Percentiles rank a stretch among this genome's conserved stretches.
Evolutionary conservation across 179 eudicot genomes (phyloP).

Genomic region (Beta corolliflora): DNA sequence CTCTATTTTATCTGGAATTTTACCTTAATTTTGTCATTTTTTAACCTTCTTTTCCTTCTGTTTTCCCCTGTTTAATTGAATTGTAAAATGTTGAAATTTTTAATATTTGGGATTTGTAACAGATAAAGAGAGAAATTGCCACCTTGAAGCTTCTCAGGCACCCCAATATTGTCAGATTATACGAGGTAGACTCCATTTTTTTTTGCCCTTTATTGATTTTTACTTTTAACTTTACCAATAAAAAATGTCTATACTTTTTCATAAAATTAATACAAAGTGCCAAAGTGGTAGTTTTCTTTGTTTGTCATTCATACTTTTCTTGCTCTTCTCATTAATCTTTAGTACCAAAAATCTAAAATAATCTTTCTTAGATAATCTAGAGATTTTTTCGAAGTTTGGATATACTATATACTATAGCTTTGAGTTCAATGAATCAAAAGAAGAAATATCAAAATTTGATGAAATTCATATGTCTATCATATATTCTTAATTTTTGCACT

Average conservation of each 20-base stretch:
- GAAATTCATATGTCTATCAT: not conserved
- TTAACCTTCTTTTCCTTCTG: not conserved
- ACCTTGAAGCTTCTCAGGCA: constrained; percentile 88
- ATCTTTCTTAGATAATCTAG: not conserved
- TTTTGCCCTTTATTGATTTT: not conserved
- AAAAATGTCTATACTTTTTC: not conserved
- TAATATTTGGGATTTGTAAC: constrained; percentile 19
- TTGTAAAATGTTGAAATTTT: no score
- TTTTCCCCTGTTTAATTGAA: no score
- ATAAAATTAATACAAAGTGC: not conserved
- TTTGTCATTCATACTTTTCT: not conserved
- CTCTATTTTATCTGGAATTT: not conserved
- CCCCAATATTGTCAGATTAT: constrained; percentile 82
- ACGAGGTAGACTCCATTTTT: constrained; percentile 54
- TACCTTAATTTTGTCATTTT: not conserved
- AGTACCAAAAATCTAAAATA: not conserved
- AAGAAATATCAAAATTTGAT: no score
- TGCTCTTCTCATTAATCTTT: not conserved
- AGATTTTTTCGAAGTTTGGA: not conserved
- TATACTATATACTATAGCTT: no score
- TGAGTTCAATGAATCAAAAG: no score
- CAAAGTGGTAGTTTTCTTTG: not conserved
- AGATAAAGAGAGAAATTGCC: constrained; percentile 94
- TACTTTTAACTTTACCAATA: not conserved
- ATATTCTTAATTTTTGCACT: not conserved